Evolutionary conservation across 345 rosid species (phyloP), one percentile per base, ranked within the genome.

Genomic region (Clarkia xantiana): DNA sequence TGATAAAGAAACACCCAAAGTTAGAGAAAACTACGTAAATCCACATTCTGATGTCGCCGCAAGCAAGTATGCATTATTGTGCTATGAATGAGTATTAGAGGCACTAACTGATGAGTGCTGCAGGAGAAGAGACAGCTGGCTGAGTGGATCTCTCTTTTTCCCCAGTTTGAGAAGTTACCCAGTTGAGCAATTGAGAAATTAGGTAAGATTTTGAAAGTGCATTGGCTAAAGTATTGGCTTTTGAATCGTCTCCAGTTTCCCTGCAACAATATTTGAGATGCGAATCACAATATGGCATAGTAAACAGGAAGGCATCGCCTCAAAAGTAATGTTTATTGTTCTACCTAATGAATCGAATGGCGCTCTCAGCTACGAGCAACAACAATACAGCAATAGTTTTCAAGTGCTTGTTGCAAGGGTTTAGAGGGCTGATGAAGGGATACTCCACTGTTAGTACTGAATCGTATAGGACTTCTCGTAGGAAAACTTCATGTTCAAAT

Each of bases 91-190:
- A 62, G 51, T 60, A 44, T 47, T 41, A 17, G 34, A 61, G 59
- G 46, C 61, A 67, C 82, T 80, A 72, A 86, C 94, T 75, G 47
- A 76, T 73, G 61, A 86, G 73, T 43, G 76, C 63, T 14, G 66
- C 42, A 14, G 86, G 84, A 55, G 72, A 59, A 36, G 65, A 62
- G 60, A 62, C 52, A 47, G 49, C 54, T 36, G 70, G 73, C 18
- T 53, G 18, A 59, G 68, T 57, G 52, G 56, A 71, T 62, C 66
- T 58, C 20, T 53, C 62, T 50, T 55, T 63, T n/a, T 63, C 52
- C 61, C 65, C 72, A 52, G 63, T 72, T 60, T 78, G 79, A 56
- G 57, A 22, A 22, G 25, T 22, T 22, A 22, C 75, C 82, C 79
- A 82, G 58, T 73, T 68, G 47, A 78, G 61, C 76, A 82, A 63